These are phyloP conservation scores for Hibiscus trionum DNA, from an alignment of 345 rosid species.

Conservation along the genomic window DNA sequence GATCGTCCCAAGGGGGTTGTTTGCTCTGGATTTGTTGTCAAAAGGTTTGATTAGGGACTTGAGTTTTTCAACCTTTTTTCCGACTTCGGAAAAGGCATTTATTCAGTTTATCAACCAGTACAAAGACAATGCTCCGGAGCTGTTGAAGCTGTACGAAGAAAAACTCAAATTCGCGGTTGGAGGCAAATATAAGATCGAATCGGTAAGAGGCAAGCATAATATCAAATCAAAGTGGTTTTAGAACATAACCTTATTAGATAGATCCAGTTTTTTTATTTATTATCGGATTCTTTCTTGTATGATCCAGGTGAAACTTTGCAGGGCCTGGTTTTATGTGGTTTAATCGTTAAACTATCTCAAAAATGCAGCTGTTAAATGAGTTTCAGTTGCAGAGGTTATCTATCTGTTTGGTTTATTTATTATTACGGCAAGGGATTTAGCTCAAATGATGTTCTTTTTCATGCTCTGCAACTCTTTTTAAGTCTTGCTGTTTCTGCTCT, in stretches of 20 bases:
- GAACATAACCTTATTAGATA: neutral
- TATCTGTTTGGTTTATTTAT: too few species aligned
- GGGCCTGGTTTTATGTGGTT: too few species aligned
- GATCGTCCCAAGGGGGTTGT: constrained; percentile 27
- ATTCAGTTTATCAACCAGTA: constrained; percentile 14
- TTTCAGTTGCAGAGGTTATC: too few species aligned
- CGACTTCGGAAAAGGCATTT: constrained; percentile 2
- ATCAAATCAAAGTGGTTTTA: neutral
- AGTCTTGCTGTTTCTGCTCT: too few species aligned
- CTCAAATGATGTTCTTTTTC: too few species aligned
- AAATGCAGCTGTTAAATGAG: too few species aligned
- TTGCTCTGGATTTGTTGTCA: constrained; percentile 13
- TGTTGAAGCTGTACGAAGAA: constrained; percentile 18
- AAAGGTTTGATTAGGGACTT: constrained; percentile 20
- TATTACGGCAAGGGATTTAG: too few species aligned
- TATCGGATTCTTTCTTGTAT: neutral
- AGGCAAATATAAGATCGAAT: neutral
- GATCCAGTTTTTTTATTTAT: neutral
- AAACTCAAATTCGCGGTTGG: neutral
- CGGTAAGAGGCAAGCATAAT: neutral
- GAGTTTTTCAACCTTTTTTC: neutral
- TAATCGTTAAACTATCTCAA: too few species aligned
- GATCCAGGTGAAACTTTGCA: neutral
- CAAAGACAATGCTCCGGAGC: constrained; percentile 5
- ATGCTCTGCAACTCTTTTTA: too few species aligned